These are phyloP conservation scores for Lunularia cruciata DNA, from an alignment of 225 moss, liverwort and hornwort genomes.

Conservation along the genomic window DNA sequence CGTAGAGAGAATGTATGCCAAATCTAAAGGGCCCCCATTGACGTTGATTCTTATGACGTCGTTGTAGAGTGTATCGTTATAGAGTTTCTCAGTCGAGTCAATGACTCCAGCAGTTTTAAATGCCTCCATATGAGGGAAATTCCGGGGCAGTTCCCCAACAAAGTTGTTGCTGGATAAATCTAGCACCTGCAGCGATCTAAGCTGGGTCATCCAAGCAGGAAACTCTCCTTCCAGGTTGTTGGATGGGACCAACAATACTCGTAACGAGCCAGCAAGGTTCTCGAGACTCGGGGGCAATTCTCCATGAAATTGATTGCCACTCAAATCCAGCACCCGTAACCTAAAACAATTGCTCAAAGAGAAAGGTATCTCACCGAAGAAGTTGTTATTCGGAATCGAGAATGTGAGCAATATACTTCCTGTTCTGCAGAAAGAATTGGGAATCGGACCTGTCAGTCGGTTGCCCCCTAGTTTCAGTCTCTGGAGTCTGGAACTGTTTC, in stretches of 20 bases:
- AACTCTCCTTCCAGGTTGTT: slow-evolving; percentile 15
- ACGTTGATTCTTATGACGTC: slow-evolving; percentile 8
- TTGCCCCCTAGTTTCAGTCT: slow-evolving; percentile 14
- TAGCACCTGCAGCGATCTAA: slow-evolving; percentile 16
- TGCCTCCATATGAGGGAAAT: not conserved
- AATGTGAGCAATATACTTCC: slow-evolving; percentile 4
- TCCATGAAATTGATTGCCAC: slow-evolving; percentile 10
- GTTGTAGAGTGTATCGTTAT: not conserved
- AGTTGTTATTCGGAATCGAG: slow-evolving; percentile 7
- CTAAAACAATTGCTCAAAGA: not conserved
- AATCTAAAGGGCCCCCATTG: not conserved
- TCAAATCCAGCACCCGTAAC: slow-evolving; percentile 16
- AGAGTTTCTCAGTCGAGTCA: not conserved
- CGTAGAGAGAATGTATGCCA: slow-evolving; percentile 13
- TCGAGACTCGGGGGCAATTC: slow-evolving; percentile 1
- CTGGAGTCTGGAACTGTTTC: slow-evolving; percentile 10
- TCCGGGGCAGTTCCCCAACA: not conserved
- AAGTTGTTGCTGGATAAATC: slow-evolving; percentile 19
- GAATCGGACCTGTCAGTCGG: slow-evolving; percentile 17
- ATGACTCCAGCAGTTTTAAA: not conserved
- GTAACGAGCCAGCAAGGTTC: slow-evolving; percentile 7
- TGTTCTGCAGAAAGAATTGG: not conserved
- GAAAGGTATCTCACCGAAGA: slow-evolving; percentile 11
- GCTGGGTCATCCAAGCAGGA: slow-evolving; percentile 15
- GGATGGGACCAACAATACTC: slow-evolving; percentile 16